phyloP scores from a whole-genome alignment of 495 filamentous ascomycete species.

The Opeltia flavorubescens region DNA sequence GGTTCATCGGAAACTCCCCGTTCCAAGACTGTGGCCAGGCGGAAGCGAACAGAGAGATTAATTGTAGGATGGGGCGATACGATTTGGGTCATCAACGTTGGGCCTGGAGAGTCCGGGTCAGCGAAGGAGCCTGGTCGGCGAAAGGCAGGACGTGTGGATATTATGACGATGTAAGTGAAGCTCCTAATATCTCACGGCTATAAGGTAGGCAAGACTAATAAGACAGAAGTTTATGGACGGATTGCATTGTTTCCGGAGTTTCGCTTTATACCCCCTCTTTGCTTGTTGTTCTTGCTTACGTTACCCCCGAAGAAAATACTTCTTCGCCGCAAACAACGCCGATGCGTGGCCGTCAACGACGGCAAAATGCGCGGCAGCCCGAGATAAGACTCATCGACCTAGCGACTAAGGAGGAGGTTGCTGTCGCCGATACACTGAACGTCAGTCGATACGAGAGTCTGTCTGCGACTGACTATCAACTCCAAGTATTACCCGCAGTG shows the following conservation, averaged over 20 bases:
- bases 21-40: constrained; percentile 19
- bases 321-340: constrained; percentile 36
- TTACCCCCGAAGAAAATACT: constrained; percentile 51
- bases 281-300: constrained; percentile 79
- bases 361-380: constrained; percentile 63
- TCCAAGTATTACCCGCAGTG: constrained; percentile 66
- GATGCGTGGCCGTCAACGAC: constrained; percentile 45
- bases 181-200: constrained; percentile 7
- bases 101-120: constrained; percentile 53
- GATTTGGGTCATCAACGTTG: constrained; percentile 88
- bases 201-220: not conserved
- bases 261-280: constrained; percentile 89
- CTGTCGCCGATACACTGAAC: constrained; percentile 64
- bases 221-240: constrained; percentile 60
- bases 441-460: constrained; percentile 74
- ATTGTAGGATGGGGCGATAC: constrained; percentile 91
- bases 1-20: constrained; percentile 9
- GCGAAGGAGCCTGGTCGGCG: constrained; percentile 58
- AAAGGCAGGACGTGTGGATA: constrained; percentile 68
- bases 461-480: constrained; percentile 83
- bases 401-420: constrained; percentile 59
- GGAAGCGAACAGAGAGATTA: constrained; percentile 50
- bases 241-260: constrained; percentile 94
- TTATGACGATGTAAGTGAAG: constrained; percentile 67
- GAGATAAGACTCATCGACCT: constrained; percentile 86